phyloP scores from a whole-genome alignment of 2,329 filamentous ascomycete genomes.

The Stagonosporopsis tanaceti region DNA sequence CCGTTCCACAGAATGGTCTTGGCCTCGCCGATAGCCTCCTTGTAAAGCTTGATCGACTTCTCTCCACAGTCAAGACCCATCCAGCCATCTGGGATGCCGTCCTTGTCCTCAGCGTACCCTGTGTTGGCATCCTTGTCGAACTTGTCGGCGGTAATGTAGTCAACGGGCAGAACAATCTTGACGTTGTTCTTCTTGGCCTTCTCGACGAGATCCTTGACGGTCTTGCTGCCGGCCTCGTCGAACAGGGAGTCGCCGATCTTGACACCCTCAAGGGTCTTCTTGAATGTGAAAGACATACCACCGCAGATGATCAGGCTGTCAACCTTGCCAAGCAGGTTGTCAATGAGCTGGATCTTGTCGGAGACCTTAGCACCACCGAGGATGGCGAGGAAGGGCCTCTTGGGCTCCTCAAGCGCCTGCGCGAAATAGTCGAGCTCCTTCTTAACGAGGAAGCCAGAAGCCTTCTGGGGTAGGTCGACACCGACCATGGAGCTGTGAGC shows the following conservation, averaged over 20 bases:
- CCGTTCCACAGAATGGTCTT: constrained; percentile 99
- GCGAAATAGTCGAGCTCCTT: constrained; percentile 99
- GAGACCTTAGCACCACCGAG: constrained; percentile 98
- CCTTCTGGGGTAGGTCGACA: constrained; percentile 93
- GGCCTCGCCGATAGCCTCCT: constrained; percentile 83
- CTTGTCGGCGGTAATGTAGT: constrained; percentile 96
- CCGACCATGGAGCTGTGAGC: constrained; percentile 99
- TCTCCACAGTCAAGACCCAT: constrained; percentile 96
- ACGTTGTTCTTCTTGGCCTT: constrained; percentile 98
- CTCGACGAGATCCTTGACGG: constrained; percentile 82
- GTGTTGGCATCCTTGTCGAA: constrained; percentile 85
- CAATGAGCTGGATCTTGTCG: constrained; percentile 99
- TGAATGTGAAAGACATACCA: constrained; percentile 99
- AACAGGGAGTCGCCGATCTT: constrained; percentile 91
- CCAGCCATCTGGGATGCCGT: constrained; percentile 95
- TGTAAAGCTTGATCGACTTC: constrained; percentile 87
- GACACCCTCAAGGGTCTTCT: constrained; percentile 94
- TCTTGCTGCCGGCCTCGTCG: constrained; percentile 93
- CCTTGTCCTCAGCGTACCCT: constrained; percentile 81
- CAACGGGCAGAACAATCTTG: constrained; percentile 90
- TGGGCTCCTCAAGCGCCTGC: constrained; percentile 89
- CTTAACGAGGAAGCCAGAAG: constrained; percentile 98
- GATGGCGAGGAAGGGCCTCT: constrained; percentile 97
- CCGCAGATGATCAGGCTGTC: constrained; percentile 96
- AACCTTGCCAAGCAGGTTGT: constrained; percentile 98